Evolutionary conservation across 1,139 yeast genomes (phyloP), one percentile per base, ranked within the genome.

Genomic region (Spencermartinsiella ligniputridi): DNA sequence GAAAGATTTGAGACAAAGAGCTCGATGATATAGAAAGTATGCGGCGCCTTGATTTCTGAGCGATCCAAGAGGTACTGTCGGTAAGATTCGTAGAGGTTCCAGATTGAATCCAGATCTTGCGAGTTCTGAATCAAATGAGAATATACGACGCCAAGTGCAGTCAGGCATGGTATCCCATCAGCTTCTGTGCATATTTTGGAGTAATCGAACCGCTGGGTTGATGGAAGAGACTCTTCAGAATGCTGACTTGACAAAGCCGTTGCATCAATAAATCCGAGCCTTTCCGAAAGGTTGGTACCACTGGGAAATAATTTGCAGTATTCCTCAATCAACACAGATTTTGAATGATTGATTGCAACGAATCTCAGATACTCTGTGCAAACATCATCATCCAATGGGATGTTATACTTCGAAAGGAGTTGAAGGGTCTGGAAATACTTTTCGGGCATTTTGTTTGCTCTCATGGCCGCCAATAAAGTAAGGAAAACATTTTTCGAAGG

Each of bases 401-500:
- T 33, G 12, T 53, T 51, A n/a, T 44, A 42, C 2, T 45, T 27
- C 13, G 50, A 42, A 18, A 50, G 42, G 13, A 52, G 47, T 8
- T 45, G 35, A 12, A 57, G 38, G 2, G 57, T 50, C 27, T 58
- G 55, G 46, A 51, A 53, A 43, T 60, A 58, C 33, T 55, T 52
- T 3, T 32, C 37, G 21, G 57, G 56, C 20, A 55, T 51, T n/a
- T 52, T 52, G 24, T 47, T 45, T 13, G 42, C 34, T 2, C 63
- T 50, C 27, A 57, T 57, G 15, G 60, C 62, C 17, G 57, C 48
- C 35, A 56, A 49, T 29, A 59, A 40, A 17, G 44, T 47, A 9
- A 50, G 35, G 19, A 55, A 46, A 5, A 49, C 41, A 6, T 49
- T 33, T 16, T 39, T 39, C 25, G 45, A 42, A 1, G 59, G 60